Evolutionary conservation across 441 rosid species (phyloP).

Genomic region (Adansonia gregorii): DNA sequence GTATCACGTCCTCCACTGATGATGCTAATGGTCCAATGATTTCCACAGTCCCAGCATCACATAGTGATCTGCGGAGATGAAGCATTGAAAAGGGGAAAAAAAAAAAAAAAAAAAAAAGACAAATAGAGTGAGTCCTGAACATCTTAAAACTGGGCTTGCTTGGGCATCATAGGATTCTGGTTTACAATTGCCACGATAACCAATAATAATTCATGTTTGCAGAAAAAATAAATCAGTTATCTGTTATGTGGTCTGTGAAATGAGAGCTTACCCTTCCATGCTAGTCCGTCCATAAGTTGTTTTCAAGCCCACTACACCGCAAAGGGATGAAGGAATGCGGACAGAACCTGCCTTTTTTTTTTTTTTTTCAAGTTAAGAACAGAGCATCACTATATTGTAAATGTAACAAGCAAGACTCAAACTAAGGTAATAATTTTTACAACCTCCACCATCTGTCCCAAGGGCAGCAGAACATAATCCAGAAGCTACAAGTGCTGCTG

Average conservation of each 20-base stretch:
- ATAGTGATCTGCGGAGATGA: slow-evolving; percentile 55
- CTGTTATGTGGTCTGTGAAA: neutral
- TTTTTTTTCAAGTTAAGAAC: slow-evolving; percentile 22
- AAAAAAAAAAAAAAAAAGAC: neutral
- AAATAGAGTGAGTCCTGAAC: neutral
- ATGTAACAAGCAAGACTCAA: slow-evolving; percentile 22
- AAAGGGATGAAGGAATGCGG: slow-evolving; percentile 82
- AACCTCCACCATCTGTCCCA: slow-evolving; percentile 98
- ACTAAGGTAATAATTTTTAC: slow-evolving; percentile 29
- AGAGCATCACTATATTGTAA: slow-evolving; percentile 24
- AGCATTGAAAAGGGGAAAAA: neutral
- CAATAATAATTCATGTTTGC: neutral
- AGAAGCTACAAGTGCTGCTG: slow-evolving; percentile 89
- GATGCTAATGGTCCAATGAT: slow-evolving; percentile 85
- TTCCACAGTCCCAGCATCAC: slow-evolving; percentile 71
- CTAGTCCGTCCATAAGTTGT: slow-evolving; percentile 83
- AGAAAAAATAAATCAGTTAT: neutral
- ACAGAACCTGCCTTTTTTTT: slow-evolving; percentile 64
- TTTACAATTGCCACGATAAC: neutral
- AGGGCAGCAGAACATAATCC: slow-evolving; percentile 91
- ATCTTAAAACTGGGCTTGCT: neutral
- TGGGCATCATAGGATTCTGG: slow-evolving; percentile 11
- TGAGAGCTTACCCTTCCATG: slow-evolving; percentile 63
- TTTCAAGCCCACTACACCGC: slow-evolving; percentile 87
- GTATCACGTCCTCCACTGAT: slow-evolving; percentile 71